Evolutionary conservation across 2,329 filamentous ascomycete genomes (phyloP).

Genomic region (Ceratocystis huliohia): DNA sequence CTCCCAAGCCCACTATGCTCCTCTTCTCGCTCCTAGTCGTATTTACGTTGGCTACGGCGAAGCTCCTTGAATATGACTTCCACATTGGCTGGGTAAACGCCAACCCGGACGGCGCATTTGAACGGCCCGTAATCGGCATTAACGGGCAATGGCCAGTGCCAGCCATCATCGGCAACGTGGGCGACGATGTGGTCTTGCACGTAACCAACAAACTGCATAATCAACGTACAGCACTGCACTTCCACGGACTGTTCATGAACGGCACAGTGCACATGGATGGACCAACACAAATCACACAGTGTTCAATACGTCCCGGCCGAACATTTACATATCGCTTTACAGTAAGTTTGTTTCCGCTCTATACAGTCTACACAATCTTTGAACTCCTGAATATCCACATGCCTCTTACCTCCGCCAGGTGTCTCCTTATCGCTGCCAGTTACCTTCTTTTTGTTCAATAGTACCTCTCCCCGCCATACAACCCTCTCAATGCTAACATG

Average conservation of each 20-base stretch:
- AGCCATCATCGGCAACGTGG: slow-evolving; percentile 47
- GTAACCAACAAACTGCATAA: slow-evolving; percentile 48
- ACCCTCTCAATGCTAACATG: neutral
- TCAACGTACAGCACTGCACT: slow-evolving; percentile 51
- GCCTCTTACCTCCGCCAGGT: no score
- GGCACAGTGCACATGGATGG: slow-evolving; percentile 61
- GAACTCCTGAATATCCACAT: no score
- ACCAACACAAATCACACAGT: slow-evolving; percentile 52
- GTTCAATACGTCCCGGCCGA: slow-evolving; percentile 49
- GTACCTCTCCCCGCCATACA: neutral
- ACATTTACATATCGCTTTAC: slow-evolving; percentile 59
- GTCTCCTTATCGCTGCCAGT: no score
- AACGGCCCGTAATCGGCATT: slow-evolving; percentile 60
- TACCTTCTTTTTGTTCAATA: no score
- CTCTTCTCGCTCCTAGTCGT: slow-evolving; percentile 12
- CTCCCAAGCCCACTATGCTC: neutral
- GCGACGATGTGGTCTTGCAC: slow-evolving; percentile 49
- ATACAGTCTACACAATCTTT: no score
- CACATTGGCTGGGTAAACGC: slow-evolving; percentile 58
- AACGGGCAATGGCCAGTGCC: slow-evolving; percentile 67
- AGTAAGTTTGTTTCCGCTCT: slow-evolving; percentile 29
- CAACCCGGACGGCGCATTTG: slow-evolving; percentile 55
- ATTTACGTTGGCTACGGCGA: slow-evolving; percentile 29
- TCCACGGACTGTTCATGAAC: slow-evolving; percentile 60
- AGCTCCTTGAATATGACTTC: slow-evolving; percentile 49